Conservation (phyloP, 2,329 filamentous ascomycete species). For the Fusarium sp. region DNA sequence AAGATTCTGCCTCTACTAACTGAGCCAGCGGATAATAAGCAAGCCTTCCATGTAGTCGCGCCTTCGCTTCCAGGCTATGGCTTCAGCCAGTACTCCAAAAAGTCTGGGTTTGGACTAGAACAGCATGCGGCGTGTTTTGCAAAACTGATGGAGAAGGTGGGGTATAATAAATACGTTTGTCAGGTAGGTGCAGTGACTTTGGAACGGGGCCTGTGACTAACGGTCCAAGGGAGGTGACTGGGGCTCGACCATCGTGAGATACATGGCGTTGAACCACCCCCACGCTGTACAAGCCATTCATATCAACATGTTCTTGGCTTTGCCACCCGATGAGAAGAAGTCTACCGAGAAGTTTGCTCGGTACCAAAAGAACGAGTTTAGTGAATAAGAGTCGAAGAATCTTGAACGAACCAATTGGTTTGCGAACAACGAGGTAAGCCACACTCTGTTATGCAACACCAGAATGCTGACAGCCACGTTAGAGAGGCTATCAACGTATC, state of each 20-base stretch:
- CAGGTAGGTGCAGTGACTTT: not conserved
- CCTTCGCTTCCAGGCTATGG: not conserved
- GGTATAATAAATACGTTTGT: not conserved
- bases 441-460: too few relatives aligned
- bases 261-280: not conserved
- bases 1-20: not conserved
- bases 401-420: not conserved
- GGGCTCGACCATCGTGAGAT: not conserved
- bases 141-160: not conserved
- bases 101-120: not conserved
- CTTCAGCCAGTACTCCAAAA: not conserved
- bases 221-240: not conserved
- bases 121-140: not conserved
- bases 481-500: not conserved
- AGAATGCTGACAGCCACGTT: too few relatives aligned
- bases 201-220: fast-evolving
- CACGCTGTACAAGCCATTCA: not conserved
- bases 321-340: not conserved
- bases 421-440: not conserved
- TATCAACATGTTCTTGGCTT: not conserved
- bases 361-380: not conserved
- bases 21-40: fast-evolving
- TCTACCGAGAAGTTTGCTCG: fast-evolving
- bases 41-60: not conserved
- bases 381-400: not conserved